Base-by-base conservation (phyloP, 108 stramenopile genomes). In the Bacterosira constricta region DNA sequence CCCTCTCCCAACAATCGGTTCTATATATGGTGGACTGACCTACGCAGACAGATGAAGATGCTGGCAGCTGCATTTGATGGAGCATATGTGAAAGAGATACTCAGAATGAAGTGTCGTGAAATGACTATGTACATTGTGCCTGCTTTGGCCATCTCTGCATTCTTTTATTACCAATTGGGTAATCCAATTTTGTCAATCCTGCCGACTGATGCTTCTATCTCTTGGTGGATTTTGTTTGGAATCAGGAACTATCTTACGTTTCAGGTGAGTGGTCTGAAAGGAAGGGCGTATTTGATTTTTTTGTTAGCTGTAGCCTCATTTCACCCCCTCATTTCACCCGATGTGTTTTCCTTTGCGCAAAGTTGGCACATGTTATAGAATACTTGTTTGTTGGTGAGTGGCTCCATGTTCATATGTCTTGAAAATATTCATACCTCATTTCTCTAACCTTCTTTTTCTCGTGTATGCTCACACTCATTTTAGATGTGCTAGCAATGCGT, bases 171-270 rank as follows among this genome's bases (percentile, higher is more conserved):
- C 47, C 32, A 77, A 7, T 45, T 83, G 18, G 81, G 81, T 20
- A 94, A 94, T 80, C 93, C 93, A n/a, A 32, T 59, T 17, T 57
- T 87, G 18, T 64, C 79, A 3, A 83, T 90, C 59, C 57, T 94
- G 20, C 83, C 87, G 15, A 85, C 79, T 15, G 69, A 75, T 47
- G 71, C 75, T 3, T 71, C 82, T 8, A 36, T 86, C 34, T 84
- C 89, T 15, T 92, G 90, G 90, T 86, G 85, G 82, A 70, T 88
- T 51, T 59, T 88, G 26, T 94, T 94, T 69, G 35, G 74, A 3
- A 69, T 83, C 5, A 86, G 91, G 26, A 82, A 87, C 35, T 63
- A 78, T 13, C 12, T 93, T 5, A 81, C 83, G 0, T 75, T 93
- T 1, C 77, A 85, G 55, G 55, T 21, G 21, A 56, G 55, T 56